Evolutionary conservation across 164 flowering plant species (phyloP).

Genomic region (Liquidambar formosana): DNA sequence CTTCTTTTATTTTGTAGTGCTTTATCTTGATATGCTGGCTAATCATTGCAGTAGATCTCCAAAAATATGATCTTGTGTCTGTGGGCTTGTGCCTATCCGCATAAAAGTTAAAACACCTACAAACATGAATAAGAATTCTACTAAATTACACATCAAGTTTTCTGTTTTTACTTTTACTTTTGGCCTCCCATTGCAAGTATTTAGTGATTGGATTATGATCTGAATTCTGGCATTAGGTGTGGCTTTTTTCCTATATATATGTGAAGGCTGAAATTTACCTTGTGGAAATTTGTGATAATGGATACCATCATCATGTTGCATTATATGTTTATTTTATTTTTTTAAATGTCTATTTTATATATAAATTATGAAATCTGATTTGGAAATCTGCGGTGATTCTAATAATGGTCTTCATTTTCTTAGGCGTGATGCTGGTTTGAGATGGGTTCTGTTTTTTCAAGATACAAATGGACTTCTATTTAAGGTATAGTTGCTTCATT

Average conservation of each 20-base stretch:
- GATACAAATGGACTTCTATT: conserved; percentile 98
- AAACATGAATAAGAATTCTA: background rate
- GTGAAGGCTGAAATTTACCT: background rate
- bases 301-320: conserved; percentile 1
- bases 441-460: conserved; percentile 97
- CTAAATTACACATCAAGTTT: background rate
- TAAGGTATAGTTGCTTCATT: conserved; percentile 50
- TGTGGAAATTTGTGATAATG: background rate
- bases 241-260: background rate
- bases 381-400: background rate
- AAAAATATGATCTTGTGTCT: background rate
- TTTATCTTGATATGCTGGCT: background rate
- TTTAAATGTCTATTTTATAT: too few species aligned
- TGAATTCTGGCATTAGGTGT: background rate
- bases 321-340: background rate
- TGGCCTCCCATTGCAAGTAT: background rate
- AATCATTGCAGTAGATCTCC: background rate
- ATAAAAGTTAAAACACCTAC: background rate
- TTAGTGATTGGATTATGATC: background rate
- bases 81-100: background rate
- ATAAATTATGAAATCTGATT: background rate
- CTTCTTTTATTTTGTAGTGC: background rate
- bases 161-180: background rate
- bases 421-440: conserved; percentile 86
- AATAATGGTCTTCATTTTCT: conserved; percentile 6